Evolutionary conservation across 352 stramenopile genomes (phyloP), one percentile per base, ranked within the genome.

Genomic region (Pythium pyrilobum): DNA sequence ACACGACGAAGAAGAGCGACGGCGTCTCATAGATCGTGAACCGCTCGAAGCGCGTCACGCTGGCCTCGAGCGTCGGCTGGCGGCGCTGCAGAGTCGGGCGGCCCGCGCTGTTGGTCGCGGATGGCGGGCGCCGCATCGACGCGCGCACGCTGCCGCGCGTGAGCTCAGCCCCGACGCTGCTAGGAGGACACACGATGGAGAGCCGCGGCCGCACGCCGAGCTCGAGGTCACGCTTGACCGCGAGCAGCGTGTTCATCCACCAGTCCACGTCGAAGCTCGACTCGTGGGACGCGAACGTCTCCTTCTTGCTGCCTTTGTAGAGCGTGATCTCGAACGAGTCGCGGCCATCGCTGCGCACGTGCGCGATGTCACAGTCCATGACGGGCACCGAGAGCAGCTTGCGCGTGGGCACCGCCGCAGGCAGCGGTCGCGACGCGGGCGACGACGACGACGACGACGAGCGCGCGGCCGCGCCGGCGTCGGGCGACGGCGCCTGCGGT

Each of bases 181-280:
- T 56, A 6, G 77, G 73, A n/a, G 74, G 71, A 40, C 77, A 89
- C 38, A 90, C 57, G 18, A 92, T 70, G 21, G 77, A 83, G 20
- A 87, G 56, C 10, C 69, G 66, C 25, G 81, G 81, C 20, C 68
- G 77, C 13, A 88, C 69, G 27, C 81, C 81, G 29, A 69, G 58
- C 54, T 83, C 64, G 36, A 95, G 59, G 49, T 89, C 81, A 21
- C 78, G 71, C 60, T 95, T 89, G n/a, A 89, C 74, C 4, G 77
- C 67, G 20, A 89, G 67, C 12, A 95, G 53, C 36, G 81, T 81
- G 38, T 86, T 89, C 77, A 92, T 89, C 81, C 84, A 95, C 81
- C 81, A 95, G 64, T 95, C 84, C 12, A 92, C 74, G 43, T 95
- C 84, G 38, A 89, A 85, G 49, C 81, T 94, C 28, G 76, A 89